Conservation (phyloP, 2,329 filamentous ascomycete species). For the Neoscytalidium dimidiatum region DNA sequence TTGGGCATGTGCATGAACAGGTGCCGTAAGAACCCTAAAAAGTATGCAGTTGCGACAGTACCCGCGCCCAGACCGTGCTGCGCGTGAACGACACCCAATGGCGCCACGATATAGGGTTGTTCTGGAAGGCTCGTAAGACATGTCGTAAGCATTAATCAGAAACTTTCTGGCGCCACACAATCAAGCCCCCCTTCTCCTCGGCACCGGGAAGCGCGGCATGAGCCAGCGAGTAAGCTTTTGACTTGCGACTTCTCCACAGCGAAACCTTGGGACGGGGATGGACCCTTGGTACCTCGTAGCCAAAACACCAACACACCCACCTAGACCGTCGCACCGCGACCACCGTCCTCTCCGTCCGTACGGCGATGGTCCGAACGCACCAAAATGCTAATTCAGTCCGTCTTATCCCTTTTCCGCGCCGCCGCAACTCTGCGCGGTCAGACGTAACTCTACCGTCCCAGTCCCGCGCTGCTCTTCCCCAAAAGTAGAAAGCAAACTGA, state of each 20-base stretch:
- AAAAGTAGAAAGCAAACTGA: too few species aligned
- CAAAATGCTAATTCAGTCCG: too few species aligned
- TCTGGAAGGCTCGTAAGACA: background rate
- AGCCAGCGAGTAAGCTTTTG: background rate
- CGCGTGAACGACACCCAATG: too few species aligned
- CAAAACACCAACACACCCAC: background rate
- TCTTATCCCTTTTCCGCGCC: too few species aligned
- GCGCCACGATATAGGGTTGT: too few species aligned
- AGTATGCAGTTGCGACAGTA: background rate
- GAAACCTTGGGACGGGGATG: background rate
- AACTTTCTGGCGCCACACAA: too few species aligned
- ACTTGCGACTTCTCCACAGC: background rate
- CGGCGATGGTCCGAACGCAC: background rate
- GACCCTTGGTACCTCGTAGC: background rate
- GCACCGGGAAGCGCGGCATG: background rate
- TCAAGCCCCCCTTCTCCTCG: background rate
- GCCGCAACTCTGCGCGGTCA: too few species aligned
- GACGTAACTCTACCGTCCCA: too few species aligned
- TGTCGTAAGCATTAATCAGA: background rate
- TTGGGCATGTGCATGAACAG: background rate
- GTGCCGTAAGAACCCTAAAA: too few species aligned
- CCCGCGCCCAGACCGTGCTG: too few species aligned
- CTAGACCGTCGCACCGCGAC: background rate
- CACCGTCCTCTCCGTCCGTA: background rate
- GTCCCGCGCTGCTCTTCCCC: too few species aligned